Conservation (phyloP, 768 basidiomycete genomes). For the Calocybe cyanea region DNA sequence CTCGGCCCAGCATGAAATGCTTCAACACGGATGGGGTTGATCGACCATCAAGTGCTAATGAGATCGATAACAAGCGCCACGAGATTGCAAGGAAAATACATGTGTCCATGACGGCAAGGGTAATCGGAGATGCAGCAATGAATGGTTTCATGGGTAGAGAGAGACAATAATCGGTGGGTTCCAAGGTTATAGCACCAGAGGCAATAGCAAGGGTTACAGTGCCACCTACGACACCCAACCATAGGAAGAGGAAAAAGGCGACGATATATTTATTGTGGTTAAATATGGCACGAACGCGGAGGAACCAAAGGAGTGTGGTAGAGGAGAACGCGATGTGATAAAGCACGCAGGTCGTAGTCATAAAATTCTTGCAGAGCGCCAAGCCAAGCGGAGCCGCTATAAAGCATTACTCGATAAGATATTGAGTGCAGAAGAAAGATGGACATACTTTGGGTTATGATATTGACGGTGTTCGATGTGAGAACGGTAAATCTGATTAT, state of each 20-base stretch:
- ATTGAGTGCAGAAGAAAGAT: neutral
- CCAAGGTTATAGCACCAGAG: constrained; percentile 20
- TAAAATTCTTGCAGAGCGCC: constrained; percentile 14
- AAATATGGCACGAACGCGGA: constrained; percentile 17
- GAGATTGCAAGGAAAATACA: constrained; percentile 31
- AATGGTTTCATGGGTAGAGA: constrained; percentile 10
- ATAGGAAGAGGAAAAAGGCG: constrained; percentile 22
- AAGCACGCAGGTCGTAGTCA: neutral
- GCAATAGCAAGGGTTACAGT: constrained; percentile 20
- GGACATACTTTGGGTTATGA: constrained; percentile 20
- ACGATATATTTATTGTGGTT: constrained; percentile 16
- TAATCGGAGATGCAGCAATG: constrained; percentile 18
- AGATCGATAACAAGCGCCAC: constrained; percentile 14
- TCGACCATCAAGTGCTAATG: neutral
- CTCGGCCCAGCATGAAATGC: constrained; percentile 10
- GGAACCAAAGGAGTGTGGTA: constrained; percentile 9
- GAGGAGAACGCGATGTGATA: constrained; percentile 7
- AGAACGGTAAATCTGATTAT: constrained; percentile 17
- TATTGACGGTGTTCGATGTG: constrained; percentile 15
- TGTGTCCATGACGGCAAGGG: constrained; percentile 22
- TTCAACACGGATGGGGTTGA: constrained; percentile 1
- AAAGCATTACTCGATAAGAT: neutral
- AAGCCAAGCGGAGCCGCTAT: constrained; percentile 12
- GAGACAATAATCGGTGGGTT: constrained; percentile 29
- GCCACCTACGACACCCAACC: constrained; percentile 23